These are phyloP conservation scores for Sporisorium sorghi DNA, from an alignment of 1,284 basidiomycete species.

Conservation along the genomic window DNA sequence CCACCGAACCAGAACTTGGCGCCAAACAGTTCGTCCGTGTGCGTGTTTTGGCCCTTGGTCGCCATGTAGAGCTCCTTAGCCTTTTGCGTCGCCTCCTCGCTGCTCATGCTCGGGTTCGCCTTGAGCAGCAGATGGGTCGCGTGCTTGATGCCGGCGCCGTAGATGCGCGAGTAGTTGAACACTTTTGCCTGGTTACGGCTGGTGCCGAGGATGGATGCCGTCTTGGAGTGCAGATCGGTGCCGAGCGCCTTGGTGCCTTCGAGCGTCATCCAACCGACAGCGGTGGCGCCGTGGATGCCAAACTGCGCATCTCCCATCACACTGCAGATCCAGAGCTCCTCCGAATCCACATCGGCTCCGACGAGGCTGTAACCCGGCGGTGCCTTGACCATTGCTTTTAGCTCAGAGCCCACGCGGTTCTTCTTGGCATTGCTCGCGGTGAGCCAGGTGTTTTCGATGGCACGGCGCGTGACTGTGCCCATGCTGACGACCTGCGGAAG, in stretches of 20 bases:
- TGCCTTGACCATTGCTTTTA: constrained; percentile 96
- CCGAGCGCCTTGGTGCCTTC: constrained; percentile 97
- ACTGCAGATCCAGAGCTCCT: constrained; percentile 99
- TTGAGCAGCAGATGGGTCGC: constrained; percentile 90
- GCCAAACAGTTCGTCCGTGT: constrained; percentile 57
- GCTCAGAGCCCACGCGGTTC: constrained; percentile 95
- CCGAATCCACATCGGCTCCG: constrained; percentile 97
- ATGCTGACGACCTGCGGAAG: constrained; percentile 96
- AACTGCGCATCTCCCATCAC: constrained; percentile 99
- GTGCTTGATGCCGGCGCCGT: constrained; percentile 95
- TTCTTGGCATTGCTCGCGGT: constrained; percentile 98
- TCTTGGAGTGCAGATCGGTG: constrained; percentile 97
- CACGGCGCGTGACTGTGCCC: constrained; percentile 96
- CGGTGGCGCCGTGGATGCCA: constrained; percentile 94
- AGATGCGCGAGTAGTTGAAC: constrained; percentile 99
- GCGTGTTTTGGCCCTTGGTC: constrained; percentile 81
- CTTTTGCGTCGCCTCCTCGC: constrained; percentile 81
- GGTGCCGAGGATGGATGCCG: constrained; percentile 90
- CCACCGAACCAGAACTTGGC: constrained; percentile 96
- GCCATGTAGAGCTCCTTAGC: constrained; percentile 89
- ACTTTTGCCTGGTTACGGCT: constrained; percentile 96
- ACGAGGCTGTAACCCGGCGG: constrained; percentile 94
- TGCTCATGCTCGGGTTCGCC: constrained; percentile 82
- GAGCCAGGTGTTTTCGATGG: constrained; percentile 98
- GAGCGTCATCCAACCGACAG: constrained; percentile 99